Base-by-base conservation (phyloP, 192 early-diverging fungal genomes). In the Umbelopsis sp. region DNA sequence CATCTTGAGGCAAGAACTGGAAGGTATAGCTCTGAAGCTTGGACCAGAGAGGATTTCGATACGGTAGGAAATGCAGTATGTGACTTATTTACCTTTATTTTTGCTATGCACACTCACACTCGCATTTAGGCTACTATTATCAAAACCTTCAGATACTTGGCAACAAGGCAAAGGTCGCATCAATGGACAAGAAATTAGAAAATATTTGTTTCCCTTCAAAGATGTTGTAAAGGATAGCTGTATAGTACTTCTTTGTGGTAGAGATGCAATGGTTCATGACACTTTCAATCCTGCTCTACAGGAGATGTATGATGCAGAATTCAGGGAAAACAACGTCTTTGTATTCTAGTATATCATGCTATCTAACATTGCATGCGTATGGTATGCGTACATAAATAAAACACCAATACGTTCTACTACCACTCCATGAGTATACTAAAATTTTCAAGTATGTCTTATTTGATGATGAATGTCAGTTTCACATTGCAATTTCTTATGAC, bases 1-100 rank as follows among this genome's bases (percentile, higher is more conserved):
- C 62, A 77, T 95, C 47, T 72, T 95, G 72, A 81, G 87, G 47
- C 79, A 86, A 69, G 85, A 89, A 50, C 73, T 96, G 22, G 91
- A 93, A 71, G 75, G 74, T 1, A 69, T 86, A 32, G 87, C 82
- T 21, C 75, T 80, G 65, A 80, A 84, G 69, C 77, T 92, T 74
- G 87, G 75, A 45, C 77, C 84, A 11, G 85, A 88, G 49, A 87
- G 86, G 68, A 80, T 96, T 79, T 80, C 81, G 53, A 81, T 95
- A 54, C 82, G 85, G 82, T 91, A 93, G 74, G 74, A 90, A 5
- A 21, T 6, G 25, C 21, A 45, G 43, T 66, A 7, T 10, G 11
- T 45, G n/a, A n/a, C n/a, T n/a, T n/a, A n/a, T n/a, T n/a, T n/a
- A n/a, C n/a, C n/a, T n/a, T n/a, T n/a, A n/a, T n/a, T 36, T 24